Evolutionary conservation across 495 filamentous ascomycete species (phyloP), one percentile per base, ranked within the genome.

Genomic region (Xylaria palmicola): DNA sequence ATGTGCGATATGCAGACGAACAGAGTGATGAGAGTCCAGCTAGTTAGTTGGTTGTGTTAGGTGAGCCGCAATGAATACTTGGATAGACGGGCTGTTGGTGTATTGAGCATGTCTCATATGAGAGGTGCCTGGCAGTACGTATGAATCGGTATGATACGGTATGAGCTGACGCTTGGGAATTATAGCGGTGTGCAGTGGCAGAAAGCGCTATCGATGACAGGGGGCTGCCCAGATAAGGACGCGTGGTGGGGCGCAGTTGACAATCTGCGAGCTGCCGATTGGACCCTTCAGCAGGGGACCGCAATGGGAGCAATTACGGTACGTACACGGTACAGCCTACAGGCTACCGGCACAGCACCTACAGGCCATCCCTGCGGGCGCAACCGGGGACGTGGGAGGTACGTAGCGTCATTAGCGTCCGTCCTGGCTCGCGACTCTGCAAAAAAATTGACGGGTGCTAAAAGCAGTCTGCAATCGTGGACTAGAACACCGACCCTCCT

Each of bases 171-270:
- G 27, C 24, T 24, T 24, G 32, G 15, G n/a, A 54, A 54, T 54
- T 54, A 40, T 40, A 30, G 54, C 54, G 54, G 54, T 57, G 40
- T 47, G 22, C n/a, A 3, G n/a, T 6, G 54, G 54, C 54, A 57
- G 54, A 57, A 57, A 57, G 10, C 48, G n/a, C 26, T 32, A 51
- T 29, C 22, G 15, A 40, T 7, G 22, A 48, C 45, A 27, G 45
- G 45, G 22, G 45, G n/a, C n/a, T n/a, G n/a, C n/a, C n/a, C 6
- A 29, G 45, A 7, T 6, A 15, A 26, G 22, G 19, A 13, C 19
- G 7, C 10, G 20, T 20, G n/a, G n/a, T n/a, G n/a, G n/a, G n/a
- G n/a, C 4, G 3, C 10, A 27, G 2, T 49, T 30, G 6, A 51
- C 27, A 51, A 51, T 51, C n/a, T 19, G 9, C 29, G 7, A 34